Evolutionary conservation across 2,329 filamentous ascomycete genomes (phyloP), one percentile per base, ranked within the genome.

Genomic region (Fusarium graminum): DNA sequence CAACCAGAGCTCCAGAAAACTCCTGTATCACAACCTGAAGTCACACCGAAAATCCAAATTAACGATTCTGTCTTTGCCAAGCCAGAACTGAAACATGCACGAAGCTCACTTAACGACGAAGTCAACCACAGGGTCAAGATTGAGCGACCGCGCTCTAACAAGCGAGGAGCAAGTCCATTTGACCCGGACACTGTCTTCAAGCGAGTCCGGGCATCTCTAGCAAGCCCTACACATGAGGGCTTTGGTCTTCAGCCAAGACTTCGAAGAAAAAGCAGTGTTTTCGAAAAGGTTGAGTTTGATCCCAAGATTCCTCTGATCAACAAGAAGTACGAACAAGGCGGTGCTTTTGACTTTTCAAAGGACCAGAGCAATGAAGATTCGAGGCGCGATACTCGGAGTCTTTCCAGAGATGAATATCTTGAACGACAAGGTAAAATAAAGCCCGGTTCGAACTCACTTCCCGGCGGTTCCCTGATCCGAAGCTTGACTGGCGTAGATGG

Each of bases 181-280:
- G 83, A 85, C 45, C 81, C 84, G 4, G 80, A 86, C 60, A 85
- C 84, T 1, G 85, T 88, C 2, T 88, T 84, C 72, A 88, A 88
- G 72, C 80, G 84, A 39, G 81, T 88, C 11, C 78, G 80, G 30
- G 83, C 85, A 4, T 84, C 83, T 13, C 68, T 85, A 28, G 72
- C 52, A 7, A 53, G 66, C 16, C 56, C 71, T 9, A 52, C 49
- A 8, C 59, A 63, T 13, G 70, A 70, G 14, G 44, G 52, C 46
- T 74, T 70, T 59, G 60, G 39, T 56, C 36, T 63, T 56, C 54
- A 63, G 71, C 46, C 65, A 71, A 46, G 63, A 58, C 22, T 59
- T 69, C 5, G 70, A 65, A 77, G 80, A 10, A 81, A 81, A 32
- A 76, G 75, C 10, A 86, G 81, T 59, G 78, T 84, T 12, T 88